Conservation (phyloP, 352 stramenopile species). For the Phytophthora multivora region DNA sequence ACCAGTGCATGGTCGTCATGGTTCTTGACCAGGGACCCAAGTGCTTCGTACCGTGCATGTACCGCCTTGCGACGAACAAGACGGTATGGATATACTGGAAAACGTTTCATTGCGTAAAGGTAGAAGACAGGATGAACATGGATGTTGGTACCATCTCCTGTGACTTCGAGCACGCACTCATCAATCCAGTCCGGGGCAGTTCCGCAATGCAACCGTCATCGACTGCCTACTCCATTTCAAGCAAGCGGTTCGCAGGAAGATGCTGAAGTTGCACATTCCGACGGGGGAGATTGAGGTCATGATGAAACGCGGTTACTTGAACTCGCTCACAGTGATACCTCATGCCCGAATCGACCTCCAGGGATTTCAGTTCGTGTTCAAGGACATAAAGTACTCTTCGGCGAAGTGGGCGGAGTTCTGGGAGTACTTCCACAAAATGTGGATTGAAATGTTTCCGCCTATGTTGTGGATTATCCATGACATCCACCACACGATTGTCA, state of each 20-base stretch:
- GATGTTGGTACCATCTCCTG: slow-evolving; percentile 5
- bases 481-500: slow-evolving; percentile 13
- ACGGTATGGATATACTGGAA: slow-evolving; percentile 15
- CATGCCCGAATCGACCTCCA: slow-evolving; percentile 2
- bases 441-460: slow-evolving; percentile 9
- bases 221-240: slow-evolving; percentile 31
- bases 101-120: slow-evolving; percentile 12
- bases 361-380: not conserved
- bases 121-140: slow-evolving; percentile 8
- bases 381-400: not conserved
- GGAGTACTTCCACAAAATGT: slow-evolving; percentile 24
- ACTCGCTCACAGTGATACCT: not conserved
- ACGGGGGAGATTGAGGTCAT: not conserved
- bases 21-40: slow-evolving; percentile 2
- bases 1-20: slow-evolving; percentile 25
- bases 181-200: slow-evolving; percentile 18
- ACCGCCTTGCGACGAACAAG: not conserved
- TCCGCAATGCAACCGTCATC: not conserved
- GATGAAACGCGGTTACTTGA: slow-evolving; percentile 6
- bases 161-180: slow-evolving; percentile 13
- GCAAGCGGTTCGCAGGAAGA: slow-evolving; percentile 17
- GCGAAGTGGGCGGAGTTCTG: slow-evolving; percentile 1
- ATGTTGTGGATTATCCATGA: slow-evolving; percentile 19
- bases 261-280: slow-evolving; percentile 14
- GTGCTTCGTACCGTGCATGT: not conserved